Evolutionary conservation across 257 asterid species (phyloP), one percentile per base, ranked within the genome.

Genomic region (Ligustrum vulgare): DNA sequence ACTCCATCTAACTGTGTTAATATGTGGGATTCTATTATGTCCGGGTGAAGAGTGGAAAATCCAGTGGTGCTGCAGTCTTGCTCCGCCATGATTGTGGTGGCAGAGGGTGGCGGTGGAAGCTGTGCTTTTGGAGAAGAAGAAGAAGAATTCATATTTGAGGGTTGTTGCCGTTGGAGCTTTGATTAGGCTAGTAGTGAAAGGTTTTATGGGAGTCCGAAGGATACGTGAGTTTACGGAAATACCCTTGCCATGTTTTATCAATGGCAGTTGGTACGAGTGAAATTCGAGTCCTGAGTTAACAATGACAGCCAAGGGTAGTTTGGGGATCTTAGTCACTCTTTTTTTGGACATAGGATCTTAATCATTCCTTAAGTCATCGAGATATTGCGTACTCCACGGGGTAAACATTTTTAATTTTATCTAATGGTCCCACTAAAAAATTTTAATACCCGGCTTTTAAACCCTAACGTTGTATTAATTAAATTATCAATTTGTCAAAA

Each of bases 1-100:
- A 89, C 84, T 3, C 98, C 98, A 75, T 89, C 96, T 32, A 94
- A 78, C 6, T 90, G 83, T 45, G 85, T 80, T 28, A 94, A 87
- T 8, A 94, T 81, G 85, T 90, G 96, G 6, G 89, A 63, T 34
- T 84, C 82, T 8, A 92, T 74, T 18, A 94, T 83, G 28, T 92
- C 97, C 0, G 89, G 78, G 72, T 88, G 96, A 76, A 94, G 62
- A 69, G 70, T 66, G 81, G 91, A 73, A 37, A 92, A 69, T 0
- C 70, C 82, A 34, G 84, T 47, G 35, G 86, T 62, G 54, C 16
- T 64, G 12, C 71, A 76, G 70, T 73, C 80, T 22, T 69, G 41
- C 22, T 72, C 86, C 68, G 66, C 88, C 83, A 78, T 36, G 65
- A 78, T 5, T 34, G 36, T 20, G 81, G 84, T 2, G 76, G 78